A percentile compares a stretch with the other conserved stretches of the same genome.
phyloP scores from a whole-genome alignment of 2,329 filamentous ascomycete genomes.

The Xylaria sp. region DNA sequence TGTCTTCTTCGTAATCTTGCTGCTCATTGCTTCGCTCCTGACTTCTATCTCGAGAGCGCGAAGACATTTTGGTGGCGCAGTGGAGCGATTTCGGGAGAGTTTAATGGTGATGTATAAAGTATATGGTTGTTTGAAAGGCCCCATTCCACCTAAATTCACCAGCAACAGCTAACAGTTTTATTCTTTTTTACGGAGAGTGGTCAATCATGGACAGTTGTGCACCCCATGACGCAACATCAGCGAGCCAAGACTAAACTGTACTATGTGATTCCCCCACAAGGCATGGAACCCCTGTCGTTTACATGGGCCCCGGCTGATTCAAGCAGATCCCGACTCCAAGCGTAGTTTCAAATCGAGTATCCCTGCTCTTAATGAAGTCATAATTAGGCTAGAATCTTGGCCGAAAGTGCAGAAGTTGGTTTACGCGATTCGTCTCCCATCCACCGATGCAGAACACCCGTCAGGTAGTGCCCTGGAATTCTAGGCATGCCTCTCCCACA shows the following conservation, averaged over 20 bases:
- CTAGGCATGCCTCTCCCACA: conserved; percentile 30
- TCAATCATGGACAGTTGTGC: background rate
- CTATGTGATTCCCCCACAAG: background rate
- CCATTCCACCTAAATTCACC: background rate
- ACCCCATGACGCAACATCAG: conserved; percentile 24
- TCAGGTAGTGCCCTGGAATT: conserved; percentile 19
- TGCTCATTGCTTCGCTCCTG: background rate
- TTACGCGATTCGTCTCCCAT: conserved; percentile 5
- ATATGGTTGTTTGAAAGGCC: background rate
- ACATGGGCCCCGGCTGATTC: conserved; percentile 6
- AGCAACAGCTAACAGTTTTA: conserved; percentile 32
- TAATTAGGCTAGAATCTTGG: conserved; percentile 20
- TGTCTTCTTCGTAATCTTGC: conserved; percentile 15
- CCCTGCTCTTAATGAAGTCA: conserved; percentile 27
- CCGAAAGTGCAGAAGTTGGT: conserved; percentile 3
- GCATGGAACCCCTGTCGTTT: conserved; percentile 9
- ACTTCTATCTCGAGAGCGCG: conserved; percentile 6
- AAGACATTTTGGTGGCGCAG: conserved; percentile 14
- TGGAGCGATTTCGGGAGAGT: background rate
- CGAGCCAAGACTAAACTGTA: background rate
- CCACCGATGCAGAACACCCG: background rate
- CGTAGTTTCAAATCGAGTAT: conserved; percentile 1
- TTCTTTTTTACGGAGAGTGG: conserved; percentile 21
- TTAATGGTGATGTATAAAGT: background rate
- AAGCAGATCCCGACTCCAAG: conserved; percentile 4